These are phyloP conservation scores for Sugiyamaella japonica DNA, from an alignment of 1,139 yeast genomes.

Conservation along the genomic window DNA sequence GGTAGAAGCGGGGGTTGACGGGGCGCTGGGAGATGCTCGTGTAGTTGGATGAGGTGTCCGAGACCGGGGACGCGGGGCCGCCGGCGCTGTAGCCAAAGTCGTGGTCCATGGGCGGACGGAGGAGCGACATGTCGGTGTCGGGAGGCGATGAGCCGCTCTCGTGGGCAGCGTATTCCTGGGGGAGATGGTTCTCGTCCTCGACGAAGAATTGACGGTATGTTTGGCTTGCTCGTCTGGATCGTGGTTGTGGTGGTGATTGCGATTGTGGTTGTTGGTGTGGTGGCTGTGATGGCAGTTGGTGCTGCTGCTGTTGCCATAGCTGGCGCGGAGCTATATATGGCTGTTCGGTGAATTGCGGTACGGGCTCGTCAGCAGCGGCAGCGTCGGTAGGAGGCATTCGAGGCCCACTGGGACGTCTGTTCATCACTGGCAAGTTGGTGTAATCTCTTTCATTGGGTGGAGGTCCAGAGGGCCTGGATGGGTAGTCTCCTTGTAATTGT, in stretches of 20 bases:
- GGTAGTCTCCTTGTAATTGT: constrained; percentile 2
- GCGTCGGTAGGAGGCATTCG: constrained; percentile 16
- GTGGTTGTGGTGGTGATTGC: constrained; percentile 2
- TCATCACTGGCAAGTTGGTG: constrained; percentile 1
- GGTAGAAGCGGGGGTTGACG: constrained; percentile 58
- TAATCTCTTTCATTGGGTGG: background rate
- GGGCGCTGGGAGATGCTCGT: constrained; percentile 82
- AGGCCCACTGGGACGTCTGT: constrained; percentile 26
- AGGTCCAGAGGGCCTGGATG: background rate
- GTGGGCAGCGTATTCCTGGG: background rate
- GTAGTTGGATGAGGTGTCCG: constrained; percentile 56
- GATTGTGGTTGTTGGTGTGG: constrained; percentile 13
- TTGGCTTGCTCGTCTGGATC: constrained; percentile 9
- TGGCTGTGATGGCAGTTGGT: constrained; percentile 5
- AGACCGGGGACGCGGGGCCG: constrained; percentile 23
- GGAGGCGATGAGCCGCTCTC: background rate
- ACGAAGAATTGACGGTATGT: constrained; percentile 21
- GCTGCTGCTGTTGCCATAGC: constrained; percentile 18
- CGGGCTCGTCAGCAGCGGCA: background rate
- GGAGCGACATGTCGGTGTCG: background rate
- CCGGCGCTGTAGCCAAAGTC: constrained; percentile 5
- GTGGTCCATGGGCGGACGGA: constrained; percentile 5
- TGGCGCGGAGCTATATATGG: constrained; percentile 16
- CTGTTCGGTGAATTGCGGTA: background rate
- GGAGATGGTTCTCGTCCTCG: constrained; percentile 14